These are phyloP conservation scores for Neocucurbitaria cava DNA, from an alignment of 2,329 filamentous ascomycete genomes.

Conservation along the genomic window DNA sequence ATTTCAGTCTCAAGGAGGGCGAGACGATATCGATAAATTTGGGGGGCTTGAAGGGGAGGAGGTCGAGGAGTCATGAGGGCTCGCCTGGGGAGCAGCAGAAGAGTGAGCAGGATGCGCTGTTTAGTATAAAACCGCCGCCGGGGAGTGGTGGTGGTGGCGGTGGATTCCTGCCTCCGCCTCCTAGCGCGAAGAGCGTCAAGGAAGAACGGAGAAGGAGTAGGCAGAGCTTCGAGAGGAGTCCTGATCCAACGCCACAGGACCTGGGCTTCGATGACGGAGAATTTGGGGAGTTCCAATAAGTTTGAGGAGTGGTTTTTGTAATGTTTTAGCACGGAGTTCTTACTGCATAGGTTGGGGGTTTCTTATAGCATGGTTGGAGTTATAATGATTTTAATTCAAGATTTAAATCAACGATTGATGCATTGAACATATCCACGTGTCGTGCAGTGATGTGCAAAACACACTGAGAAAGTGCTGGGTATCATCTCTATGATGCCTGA, in stretches of 20 bases:
- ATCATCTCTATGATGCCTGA: slow-evolving; percentile 10
- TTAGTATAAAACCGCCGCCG: slow-evolving; percentile 78
- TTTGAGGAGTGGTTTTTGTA: not conserved
- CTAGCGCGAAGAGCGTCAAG: slow-evolving; percentile 67
- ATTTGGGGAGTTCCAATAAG: slow-evolving; percentile 78
- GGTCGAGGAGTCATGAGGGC: slow-evolving; percentile 43
- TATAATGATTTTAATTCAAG: not conserved
- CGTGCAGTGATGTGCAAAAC: not conserved
- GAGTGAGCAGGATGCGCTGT: slow-evolving; percentile 60
- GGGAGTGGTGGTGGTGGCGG: slow-evolving; percentile 39
- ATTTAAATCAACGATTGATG: not conserved
- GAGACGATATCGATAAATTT: slow-evolving; percentile 88
- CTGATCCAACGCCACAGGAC: slow-evolving; percentile 58
- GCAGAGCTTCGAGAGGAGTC: slow-evolving; percentile 48
- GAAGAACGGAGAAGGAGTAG: slow-evolving; percentile 63
- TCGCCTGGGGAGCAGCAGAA: slow-evolving; percentile 39
- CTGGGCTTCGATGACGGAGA: slow-evolving; percentile 87
- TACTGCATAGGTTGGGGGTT: not conserved
- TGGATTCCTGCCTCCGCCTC: slow-evolving; percentile 72
- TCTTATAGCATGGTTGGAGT: not conserved
- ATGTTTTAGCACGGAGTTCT: slow-evolving; percentile 28
- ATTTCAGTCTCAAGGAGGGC: slow-evolving; percentile 87
- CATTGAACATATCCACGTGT: not conserved
- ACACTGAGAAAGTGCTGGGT: slow-evolving; percentile 7
- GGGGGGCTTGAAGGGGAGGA: slow-evolving; percentile 62